A percentile compares a stretch with the other conserved stretches of the same genome.
Conservation (phyloP, 306 rosid genomes). For the Corylus americana region DNA sequence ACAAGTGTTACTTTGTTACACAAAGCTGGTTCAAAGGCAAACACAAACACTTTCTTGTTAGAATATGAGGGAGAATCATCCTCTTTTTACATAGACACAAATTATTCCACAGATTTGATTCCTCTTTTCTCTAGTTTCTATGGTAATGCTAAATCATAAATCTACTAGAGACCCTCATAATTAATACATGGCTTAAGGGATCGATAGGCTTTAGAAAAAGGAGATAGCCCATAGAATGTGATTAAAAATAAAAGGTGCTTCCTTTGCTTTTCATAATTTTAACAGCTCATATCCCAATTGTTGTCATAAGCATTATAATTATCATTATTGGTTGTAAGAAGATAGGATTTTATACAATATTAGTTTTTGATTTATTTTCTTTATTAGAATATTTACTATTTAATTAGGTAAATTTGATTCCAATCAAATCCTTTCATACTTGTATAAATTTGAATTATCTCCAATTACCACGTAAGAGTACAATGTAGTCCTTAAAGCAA, state of each 20-base stretch:
- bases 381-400: too few relatives aligned
- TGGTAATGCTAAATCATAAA: neutral
- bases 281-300: slow-evolving; percentile 42
- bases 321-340: neutral
- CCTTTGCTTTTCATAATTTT: slow-evolving; percentile 20
- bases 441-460: too few relatives aligned
- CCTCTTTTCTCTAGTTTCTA: slow-evolving; percentile 1
- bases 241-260: neutral
- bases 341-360: too few relatives aligned
- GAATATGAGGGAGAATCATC: neutral
- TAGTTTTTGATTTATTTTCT: too few relatives aligned
- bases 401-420: too few relatives aligned
- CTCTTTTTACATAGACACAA: slow-evolving; percentile 25
- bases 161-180: neutral
- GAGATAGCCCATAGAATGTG: neutral
- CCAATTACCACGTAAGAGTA: too few relatives aligned
- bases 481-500: too few relatives aligned
- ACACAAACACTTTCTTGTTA: slow-evolving; percentile 24
- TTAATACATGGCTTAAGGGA: neutral
- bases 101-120: slow-evolving; percentile 33
- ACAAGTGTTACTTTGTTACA: slow-evolving; percentile 14
- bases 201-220: slow-evolving; percentile 28
- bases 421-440: too few relatives aligned
- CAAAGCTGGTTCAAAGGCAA: slow-evolving; percentile 32
- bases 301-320: slow-evolving; percentile 1